Evolutionary conservation across 2,329 filamentous ascomycete species (phyloP), one percentile per base, ranked within the genome.

Genomic region (Xylariaceae sp.): DNA sequence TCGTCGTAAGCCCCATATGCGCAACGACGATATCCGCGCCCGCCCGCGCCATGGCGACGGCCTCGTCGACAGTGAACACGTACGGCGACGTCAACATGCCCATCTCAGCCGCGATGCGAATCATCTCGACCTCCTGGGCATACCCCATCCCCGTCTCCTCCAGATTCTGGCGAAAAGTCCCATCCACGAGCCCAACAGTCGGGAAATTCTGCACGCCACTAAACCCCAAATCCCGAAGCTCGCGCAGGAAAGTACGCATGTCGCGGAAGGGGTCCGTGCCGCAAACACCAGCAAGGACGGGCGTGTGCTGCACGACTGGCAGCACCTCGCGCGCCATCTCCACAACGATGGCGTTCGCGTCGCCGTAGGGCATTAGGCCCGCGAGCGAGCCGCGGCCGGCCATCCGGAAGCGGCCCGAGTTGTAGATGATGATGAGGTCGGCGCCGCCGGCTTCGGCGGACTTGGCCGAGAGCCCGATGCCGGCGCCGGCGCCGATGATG

Each of bases 61-160:
- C 84, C 67, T 89, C 84, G 0, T 83, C 80, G 0, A 79, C 76
- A 53, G 79, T 83, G 73, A 89, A 90, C 1, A 87, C 86, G 65
- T 90, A 90, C 0, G 87, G 87, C 5, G 86, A 86, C 0, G 87
- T 90, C 13, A 90, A 72, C 15, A 89, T 73, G 34, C 80, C 85
- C 72, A 87, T 73, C 48, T 78, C 73, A 50, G 78, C 80, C 1
- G 88, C 87, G n/a, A 77, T 67, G 8, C 77, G 76, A 51, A 90
- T 80, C 79, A 89, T 83, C 54, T 86, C 84, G 1, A 90, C 86
- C 68, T 90, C 87, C 6, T 79, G 73, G 13, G 79, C 80, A 67
- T 85, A 90, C 1, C 83, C 82, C 86, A 90, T 90, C 7, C 83
- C 86, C 1, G 87, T 89, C 71, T 89, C 86, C 68, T 90, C 88